Base-by-base conservation (phyloP, 805 yeast genomes). In the Cyberlindnera japonica region DNA sequence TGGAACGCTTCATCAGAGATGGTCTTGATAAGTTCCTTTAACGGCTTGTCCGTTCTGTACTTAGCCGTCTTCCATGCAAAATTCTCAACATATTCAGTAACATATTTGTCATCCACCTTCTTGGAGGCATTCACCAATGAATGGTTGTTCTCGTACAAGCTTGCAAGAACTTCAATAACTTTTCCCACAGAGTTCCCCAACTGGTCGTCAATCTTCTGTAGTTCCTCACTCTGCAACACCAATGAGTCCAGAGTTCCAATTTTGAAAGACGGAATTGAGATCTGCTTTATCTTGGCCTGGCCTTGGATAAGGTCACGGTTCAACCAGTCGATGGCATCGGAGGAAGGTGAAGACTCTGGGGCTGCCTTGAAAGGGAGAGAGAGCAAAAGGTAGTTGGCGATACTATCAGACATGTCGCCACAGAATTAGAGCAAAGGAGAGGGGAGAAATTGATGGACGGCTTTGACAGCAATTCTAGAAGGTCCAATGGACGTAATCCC, bases 191-290 rank as follows among this genome's bases (percentile, higher is more conserved):
- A 75, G 8, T 71, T 65, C 31, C 74, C 75, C 58, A 91, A 72
- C 63, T 87, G 93, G n/a, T 68, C 67, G 64, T 93, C 99, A 40
- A 82, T 67, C 60, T 88, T 90, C 30, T 77, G 68, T 43, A 93
- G 73, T 57, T 91, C 98, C 56, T 93, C 99, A 61, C 90, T 79
- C 64, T 90, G 90, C 53, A 83, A 80, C 40, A 93, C 95, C 45
- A 93, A 73, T 22, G 89, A 82, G 64, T 93, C 99, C 58, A 93
- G 74, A 11, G 98, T 90, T 21, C 97, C 97, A 48, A 93, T 87
- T 63, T 93, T 91, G 65, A 93, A 91, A 47, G 73, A 79, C 7
- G 98, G 98, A 37, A 89, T 70, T 25, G 70, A 67, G 43, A 84
- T 75, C 41, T 72, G 67, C 39, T 71, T 62, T 24, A 86, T 69